Evolutionary conservation across 2,329 filamentous ascomycete genomes (phyloP), one percentile per base, ranked within the genome.

Genomic region (Penicillium decumbens): DNA sequence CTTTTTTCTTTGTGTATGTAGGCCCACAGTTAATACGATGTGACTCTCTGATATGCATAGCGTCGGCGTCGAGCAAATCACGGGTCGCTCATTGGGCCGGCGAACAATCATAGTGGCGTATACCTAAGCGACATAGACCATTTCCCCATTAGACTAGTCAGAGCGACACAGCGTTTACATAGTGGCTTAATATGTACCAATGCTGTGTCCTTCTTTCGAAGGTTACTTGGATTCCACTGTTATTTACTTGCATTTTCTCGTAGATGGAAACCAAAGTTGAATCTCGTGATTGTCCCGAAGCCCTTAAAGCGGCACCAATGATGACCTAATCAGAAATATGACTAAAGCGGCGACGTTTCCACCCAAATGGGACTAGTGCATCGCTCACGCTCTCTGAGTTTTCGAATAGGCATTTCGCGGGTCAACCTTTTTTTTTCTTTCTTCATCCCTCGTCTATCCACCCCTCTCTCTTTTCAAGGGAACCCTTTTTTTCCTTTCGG

Each of bases 401-500:
- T 69, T 66, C 58, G 59, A 63, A 57, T 61, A 58, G 54, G 52
- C 55, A 55, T 56, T 59, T 55, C 49, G 57, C 53, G 51, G 53
- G 41, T 54, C 54, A 51, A 55, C 52, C 1, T 64, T 60, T 63
- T 59, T 59, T 57, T 60, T 59, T 27, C 55, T 49, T 61, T 55
- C 55, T 57, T 50, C 57, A 57, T 57, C 59, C 53, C 49, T 54
- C 37, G 51, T 50, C 45, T 45, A 49, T 43, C 53, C 50, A 50
- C 58, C 48, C 48, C 55, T 51, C 55, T 59, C 60, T 62, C 62
- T 61, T 61, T 60, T 58, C 55, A 54, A 61, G 55, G 58, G 60
- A 59, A 63, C 49, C 50, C 54, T 59, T 57, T 54, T 62, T 60
- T 56, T 55, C 62, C 63, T 66, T 69, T 67, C 62, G 59, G 66